Evolutionary conservation across 345 rosid species (phyloP).

Genomic region (Arabidopsis suecica): DNA sequence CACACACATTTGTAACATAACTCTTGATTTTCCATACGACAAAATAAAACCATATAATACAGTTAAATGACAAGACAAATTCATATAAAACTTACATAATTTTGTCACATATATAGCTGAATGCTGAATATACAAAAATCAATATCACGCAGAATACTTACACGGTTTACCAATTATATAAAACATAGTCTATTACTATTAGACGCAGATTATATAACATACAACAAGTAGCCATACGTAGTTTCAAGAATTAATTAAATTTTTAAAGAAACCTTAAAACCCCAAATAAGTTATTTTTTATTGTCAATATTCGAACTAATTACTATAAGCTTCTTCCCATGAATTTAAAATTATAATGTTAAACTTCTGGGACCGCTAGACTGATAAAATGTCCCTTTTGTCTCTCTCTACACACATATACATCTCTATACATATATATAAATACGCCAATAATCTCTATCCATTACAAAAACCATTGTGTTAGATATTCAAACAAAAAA

Average conservation of each 20-base stretch:
- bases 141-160: neutral
- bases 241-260: neutral
- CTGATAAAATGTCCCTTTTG: constrained; percentile 78
- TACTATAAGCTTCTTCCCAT: constrained; percentile 7
- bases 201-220: no score
- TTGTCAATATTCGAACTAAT: constrained; percentile 5
- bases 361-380: constrained; percentile 49
- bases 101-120: neutral
- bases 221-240: no score
- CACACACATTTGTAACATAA: neutral
- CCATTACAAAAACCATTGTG: constrained; percentile 29
- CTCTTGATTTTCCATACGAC: constrained; percentile 6
- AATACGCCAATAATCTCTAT: constrained; percentile 30
- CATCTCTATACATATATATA: constrained; percentile 1
- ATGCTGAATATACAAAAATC: neutral
- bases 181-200: neutral
- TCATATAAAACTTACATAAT: neutral
- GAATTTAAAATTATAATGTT: constrained; percentile 8
- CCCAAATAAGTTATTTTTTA: neutral
- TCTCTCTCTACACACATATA: constrained; percentile 38
- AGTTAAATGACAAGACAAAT: neutral
- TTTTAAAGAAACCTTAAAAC: neutral
- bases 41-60: neutral
- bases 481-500: constrained; percentile 17
- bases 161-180: neutral